Evolutionary conservation across 2,329 filamentous ascomycete species (phyloP), one percentile per base, ranked within the genome.

Genomic region (Penicillium palitans): DNA sequence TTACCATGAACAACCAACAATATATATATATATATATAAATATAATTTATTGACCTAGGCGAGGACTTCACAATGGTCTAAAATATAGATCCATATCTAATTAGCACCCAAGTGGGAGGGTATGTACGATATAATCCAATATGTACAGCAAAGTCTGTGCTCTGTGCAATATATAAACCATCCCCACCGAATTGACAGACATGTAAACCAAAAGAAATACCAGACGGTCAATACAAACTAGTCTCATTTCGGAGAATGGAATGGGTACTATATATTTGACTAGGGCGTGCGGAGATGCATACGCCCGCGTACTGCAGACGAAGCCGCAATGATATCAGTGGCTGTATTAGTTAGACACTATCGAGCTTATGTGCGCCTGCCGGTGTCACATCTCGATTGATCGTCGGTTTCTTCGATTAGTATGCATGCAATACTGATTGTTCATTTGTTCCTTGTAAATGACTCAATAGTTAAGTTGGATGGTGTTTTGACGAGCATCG

Each of bases 321-420:
- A 49, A 33, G 37, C 37, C 19, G 48, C 24, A 35, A 56, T 56
- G 54, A 56, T 52, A 56, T 56, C 54, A 52, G 54, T 56, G 54
- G 54, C 54, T 56, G 31, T 37, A 25, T 52, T 42, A 13, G 19
- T n/a, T 35, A 25, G 31, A 19, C n/a, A 42, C 39, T 35, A 31
- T 44, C 31, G 41, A 47, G 51, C 39, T 45, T 33, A 47, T 39
- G 41, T 33, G 53, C 39, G 39, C 31, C 53, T 35, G 21, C 24
- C 33, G 45, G 21, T 55, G 39, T 31, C 53, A 51, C 19, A 31
- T 51, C 19, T 6, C 41, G 45, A 8, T 24, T 21, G 52, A 55
- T 55, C 51, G 41, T 39, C 51, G 29, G 2, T 17, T 35, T 35
- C 21, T 48, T 48, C 31, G n/a, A 15, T 7, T 3, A 2, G 21